phyloP scores from a whole-genome alignment of 139 green algal genomes.

The Ostreobium quekettii region DNA sequence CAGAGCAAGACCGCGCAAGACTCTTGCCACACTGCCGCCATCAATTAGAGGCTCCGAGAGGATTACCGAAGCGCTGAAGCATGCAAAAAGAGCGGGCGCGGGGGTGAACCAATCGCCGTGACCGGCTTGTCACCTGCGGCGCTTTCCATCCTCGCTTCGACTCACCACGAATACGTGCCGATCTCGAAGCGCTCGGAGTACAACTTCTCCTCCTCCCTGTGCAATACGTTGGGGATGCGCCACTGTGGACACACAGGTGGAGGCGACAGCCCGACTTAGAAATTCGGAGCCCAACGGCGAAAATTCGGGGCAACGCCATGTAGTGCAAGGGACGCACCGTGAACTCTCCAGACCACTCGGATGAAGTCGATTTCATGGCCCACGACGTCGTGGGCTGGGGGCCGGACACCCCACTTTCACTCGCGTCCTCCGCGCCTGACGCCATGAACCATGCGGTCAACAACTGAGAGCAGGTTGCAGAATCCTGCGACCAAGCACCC shows the following conservation, averaged over 20 bases:
- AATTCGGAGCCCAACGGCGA: no score
- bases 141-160: neutral
- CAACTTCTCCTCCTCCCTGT: constrained; percentile 31
- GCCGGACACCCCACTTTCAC: no score
- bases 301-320: no score
- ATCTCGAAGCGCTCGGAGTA: constrained; percentile 65
- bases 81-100: neutral
- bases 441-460: no score
- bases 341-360: no score
- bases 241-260: constrained; percentile 30
- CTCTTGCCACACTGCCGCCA: neutral
- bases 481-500: no score
- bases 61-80: neutral
- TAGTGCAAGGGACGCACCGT: no score
- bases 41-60: neutral
- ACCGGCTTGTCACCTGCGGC: neutral
- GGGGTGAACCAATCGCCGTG: neutral
- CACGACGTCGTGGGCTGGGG: no score
- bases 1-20: neutral
- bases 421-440: no score
- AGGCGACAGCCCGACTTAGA: neutral
- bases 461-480: no score
- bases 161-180: constrained; percentile 67
- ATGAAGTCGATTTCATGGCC: no score
- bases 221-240: constrained; percentile 31